phyloP scores from a whole-genome alignment of 2,329 filamentous ascomycete species.

The Aspergillus phoenicis region DNA sequence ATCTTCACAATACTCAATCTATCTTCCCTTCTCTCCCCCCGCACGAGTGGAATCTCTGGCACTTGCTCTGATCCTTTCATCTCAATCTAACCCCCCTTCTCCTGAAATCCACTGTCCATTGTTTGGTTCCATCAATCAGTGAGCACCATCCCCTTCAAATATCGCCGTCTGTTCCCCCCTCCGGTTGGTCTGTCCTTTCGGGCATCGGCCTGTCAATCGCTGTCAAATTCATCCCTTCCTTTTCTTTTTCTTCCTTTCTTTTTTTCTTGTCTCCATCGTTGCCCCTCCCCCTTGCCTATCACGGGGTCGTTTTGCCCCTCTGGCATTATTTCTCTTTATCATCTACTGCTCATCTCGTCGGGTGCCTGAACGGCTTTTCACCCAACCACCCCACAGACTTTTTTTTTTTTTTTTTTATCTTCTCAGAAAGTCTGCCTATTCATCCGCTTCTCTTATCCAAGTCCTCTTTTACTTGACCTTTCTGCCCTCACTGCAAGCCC shows the following conservation, averaged over 20 bases:
- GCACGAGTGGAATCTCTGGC: not conserved
- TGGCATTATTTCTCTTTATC: conserved; percentile 8
- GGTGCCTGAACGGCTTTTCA: conserved; percentile 18
- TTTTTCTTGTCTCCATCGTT: conserved; percentile 1
- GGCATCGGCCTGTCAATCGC: conserved; percentile 8
- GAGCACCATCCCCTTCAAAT: conserved; percentile 4
- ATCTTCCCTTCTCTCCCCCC: not conserved
- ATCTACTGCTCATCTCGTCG: conserved; percentile 13
- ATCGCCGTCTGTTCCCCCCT: not conserved
- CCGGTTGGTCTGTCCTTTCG: conserved; percentile 7
- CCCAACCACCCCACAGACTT: conserved; percentile 3
- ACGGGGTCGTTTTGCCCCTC: conserved; percentile 10
- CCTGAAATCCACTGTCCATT: conserved; percentile 8
- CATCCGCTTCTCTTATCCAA: not conserved
- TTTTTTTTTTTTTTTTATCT: not conserved
- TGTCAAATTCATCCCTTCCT: not conserved
- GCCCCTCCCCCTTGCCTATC: conserved; percentile 6
- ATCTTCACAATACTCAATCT: not conserved
- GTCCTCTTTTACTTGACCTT: not conserved
- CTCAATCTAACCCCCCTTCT: not conserved
- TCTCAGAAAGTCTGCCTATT: not conserved
- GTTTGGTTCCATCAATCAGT: not conserved
- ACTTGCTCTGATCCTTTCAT: not conserved
- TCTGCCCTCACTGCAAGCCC: not conserved
- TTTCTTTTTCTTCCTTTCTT: not conserved